Base-by-base conservation (phyloP, 441 rosid genomes). In the Lepidium campestre region DNA sequence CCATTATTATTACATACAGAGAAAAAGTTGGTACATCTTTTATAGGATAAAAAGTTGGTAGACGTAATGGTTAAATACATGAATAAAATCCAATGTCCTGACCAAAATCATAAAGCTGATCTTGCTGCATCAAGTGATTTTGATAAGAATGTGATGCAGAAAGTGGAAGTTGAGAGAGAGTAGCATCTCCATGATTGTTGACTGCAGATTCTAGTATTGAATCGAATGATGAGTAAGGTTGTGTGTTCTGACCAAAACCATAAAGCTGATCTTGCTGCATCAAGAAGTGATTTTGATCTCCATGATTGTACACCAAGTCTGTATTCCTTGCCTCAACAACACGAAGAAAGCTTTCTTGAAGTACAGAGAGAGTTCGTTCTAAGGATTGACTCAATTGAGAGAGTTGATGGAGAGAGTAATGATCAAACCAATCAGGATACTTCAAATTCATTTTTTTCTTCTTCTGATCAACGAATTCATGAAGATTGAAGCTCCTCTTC, bases 401-500 rank as follows among this genome's bases (percentile, higher is more conserved):
- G 48, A 70, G 62, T 23, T 70, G 68, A 9, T 61, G 4, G 3
- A 40, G 56, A 25, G 62, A 61, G 68, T 61, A 61, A 4, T 53
- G 40, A 62, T 70, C 61, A 69, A 69, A 47, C 65, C 72, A 67
- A 25, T 47, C 14, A 35, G 12, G 72, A 36, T 69, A 59, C 54
- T 69, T 59, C 5, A 35, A 4, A 17, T 23, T 66, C 25, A 32
- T 17, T 10, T 2, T 32, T 2, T 12, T 19, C 18, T 8, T 17
- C 23, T 35, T 17, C 15, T 27, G 29, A 4, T 58, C 27, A 10
- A 68, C 12, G 27, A 68, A 49, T 15, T 50, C 60, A 20, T 34
- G 27, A 40, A 68, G 53, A 20, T 20, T 41, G n/a, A 22, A 17
- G 19, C 37, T 49, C 2, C 59, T 59, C 45, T 68, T 68, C 7